A percentile compares a stretch with the other conserved stretches of the same genome.
Conservation (phyloP, 306 rosid species). For the Spatholobus suberectus region DNA sequence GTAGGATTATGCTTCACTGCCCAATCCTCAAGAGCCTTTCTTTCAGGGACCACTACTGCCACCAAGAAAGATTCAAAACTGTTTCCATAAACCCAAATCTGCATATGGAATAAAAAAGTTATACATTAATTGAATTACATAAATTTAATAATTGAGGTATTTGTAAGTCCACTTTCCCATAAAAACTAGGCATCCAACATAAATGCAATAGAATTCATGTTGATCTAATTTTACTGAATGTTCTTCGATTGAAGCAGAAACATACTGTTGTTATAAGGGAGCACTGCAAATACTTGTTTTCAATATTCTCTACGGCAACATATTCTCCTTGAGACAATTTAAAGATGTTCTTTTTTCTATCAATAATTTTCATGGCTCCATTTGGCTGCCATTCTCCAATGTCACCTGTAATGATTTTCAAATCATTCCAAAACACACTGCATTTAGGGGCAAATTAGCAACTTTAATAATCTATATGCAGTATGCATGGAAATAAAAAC, state of each 20-base stretch:
- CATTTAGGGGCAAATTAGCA: not conserved
- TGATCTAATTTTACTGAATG: conserved; percentile 10
- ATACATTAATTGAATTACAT: not conserved
- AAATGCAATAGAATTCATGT: not conserved
- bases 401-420: conserved; percentile 66
- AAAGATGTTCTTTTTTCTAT: conserved; percentile 88
- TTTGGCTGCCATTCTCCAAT: conserved; percentile 94
- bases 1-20: conserved; percentile 57
- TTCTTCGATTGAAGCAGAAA: conserved; percentile 27
- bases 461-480: not conserved
- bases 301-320: conserved; percentile 88
- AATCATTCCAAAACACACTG: conserved; percentile 23
- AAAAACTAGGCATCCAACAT: not conserved
- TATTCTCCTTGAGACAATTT: conserved; percentile 98
- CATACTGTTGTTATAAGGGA: conserved; percentile 81
- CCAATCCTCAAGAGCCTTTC: conserved; percentile 80
- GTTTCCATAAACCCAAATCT: conserved; percentile 99
- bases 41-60: conserved; percentile 89
- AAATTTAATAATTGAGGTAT: not conserved
- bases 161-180: not conserved
- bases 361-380: conserved; percentile 94
- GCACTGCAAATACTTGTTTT: conserved; percentile 78
- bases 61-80: conserved; percentile 96
- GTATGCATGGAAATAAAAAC: not conserved
- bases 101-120: conserved; percentile 22